Percentiles rank a stretch among this genome's conserved stretches.
phyloP scores from a whole-genome alignment of 352 stramenopile genomes.

The Phytophthora tubulina region DNA sequence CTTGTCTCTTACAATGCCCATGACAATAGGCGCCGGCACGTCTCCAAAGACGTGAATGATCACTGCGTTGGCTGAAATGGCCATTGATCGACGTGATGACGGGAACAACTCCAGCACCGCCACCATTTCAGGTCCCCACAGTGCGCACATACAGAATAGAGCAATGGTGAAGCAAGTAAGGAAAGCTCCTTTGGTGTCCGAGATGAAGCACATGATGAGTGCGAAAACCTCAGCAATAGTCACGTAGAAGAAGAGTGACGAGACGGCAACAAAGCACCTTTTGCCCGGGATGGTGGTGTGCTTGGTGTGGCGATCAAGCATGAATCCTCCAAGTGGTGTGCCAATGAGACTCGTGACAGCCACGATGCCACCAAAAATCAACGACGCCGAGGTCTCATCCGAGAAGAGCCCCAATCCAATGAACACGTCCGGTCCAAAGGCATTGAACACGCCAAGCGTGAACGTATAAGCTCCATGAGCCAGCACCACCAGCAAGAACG shows the following conservation, averaged over 20 bases:
- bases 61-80: constrained; percentile 84
- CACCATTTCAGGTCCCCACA: constrained; percentile 70
- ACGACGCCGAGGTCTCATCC: constrained; percentile 68
- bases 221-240: constrained; percentile 53
- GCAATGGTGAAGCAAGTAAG: constrained; percentile 61
- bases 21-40: constrained; percentile 88
- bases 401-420: constrained; percentile 82
- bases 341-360: constrained; percentile 78
- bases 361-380: constrained; percentile 80
- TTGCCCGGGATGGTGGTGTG: constrained; percentile 43
- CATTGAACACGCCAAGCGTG: constrained; percentile 76
- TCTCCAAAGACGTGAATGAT: constrained; percentile 91
- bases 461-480: constrained; percentile 84
- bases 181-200: constrained; percentile 53
- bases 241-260: constrained; percentile 61
- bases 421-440: constrained; percentile 83
- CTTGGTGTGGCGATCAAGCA: constrained; percentile 60
- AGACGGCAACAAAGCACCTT: constrained; percentile 53
- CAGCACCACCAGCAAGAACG: constrained; percentile 77
- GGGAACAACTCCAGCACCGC: constrained; percentile 85
- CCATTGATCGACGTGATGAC: constrained; percentile 72
- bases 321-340: constrained; percentile 75
- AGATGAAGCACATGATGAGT: constrained; percentile 53
- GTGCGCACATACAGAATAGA: constrained; percentile 65
- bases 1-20: constrained; percentile 88